phyloP scores from a whole-genome alignment of 2,329 filamentous ascomycete species.

The Penicillium thymicola region DNA sequence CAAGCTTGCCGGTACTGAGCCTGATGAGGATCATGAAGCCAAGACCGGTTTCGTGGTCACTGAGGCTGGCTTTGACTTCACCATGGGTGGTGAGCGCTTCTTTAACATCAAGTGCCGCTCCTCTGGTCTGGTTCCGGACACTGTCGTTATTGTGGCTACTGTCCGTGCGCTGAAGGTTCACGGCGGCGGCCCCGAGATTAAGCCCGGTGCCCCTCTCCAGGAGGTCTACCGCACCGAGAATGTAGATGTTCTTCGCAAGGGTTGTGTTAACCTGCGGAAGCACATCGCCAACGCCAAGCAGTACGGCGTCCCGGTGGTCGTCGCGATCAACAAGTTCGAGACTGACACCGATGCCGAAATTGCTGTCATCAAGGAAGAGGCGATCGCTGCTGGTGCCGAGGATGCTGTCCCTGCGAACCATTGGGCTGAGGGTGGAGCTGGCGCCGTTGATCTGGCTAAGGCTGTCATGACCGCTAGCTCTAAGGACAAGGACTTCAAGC shows the following conservation, averaged over 20 bases:
- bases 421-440: conserved; percentile 92
- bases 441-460: conserved; percentile 83
- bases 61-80: conserved; percentile 98
- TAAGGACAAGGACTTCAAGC: conserved; percentile 80
- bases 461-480: conserved; percentile 78
- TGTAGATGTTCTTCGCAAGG: conserved; percentile 80
- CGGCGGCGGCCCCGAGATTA: conserved; percentile 90
- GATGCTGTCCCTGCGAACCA: conserved; percentile 93
- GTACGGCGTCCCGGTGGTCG: conserved; percentile 90
- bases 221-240: conserved; percentile 93
- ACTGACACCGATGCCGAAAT: conserved; percentile 94
- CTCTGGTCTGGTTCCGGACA: conserved; percentile 87
- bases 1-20: conserved; percentile 92
- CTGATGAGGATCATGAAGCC: conserved; percentile 76
- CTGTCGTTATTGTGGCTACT: conserved; percentile 91
- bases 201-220: conserved; percentile 77
- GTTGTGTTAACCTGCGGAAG: conserved; percentile 92
- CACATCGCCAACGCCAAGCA: conserved; percentile 86
- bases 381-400: conserved; percentile 85
- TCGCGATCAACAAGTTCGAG: conserved; percentile 94
- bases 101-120: conserved; percentile 99
- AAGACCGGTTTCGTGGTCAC: conserved; percentile 94
- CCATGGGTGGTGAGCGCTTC: conserved; percentile 98
- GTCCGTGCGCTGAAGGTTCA: conserved; percentile 96
- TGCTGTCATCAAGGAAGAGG: conserved; percentile 82